Conservation (phyloP, 78 protist genomes). For the slime mould (Dictyostelium discoideum) region dicty_2.7 NC_007091.3:964501-965000, state of each 20-base stretch:
- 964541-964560: not conserved
- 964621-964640: slow-evolving; percentile 38
- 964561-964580: not conserved
- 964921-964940: slow-evolving; percentile 67
- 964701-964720: slow-evolving; percentile 42
- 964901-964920: slow-evolving; percentile 62
- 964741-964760: slow-evolving; percentile 50
- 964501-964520: not conserved
- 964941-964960: slow-evolving; percentile 20
- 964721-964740: slow-evolving; percentile 50
- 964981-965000: slow-evolving; percentile 37
- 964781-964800: slow-evolving; percentile 34
- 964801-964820: slow-evolving; percentile 18
- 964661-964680: slow-evolving; percentile 71
- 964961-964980: slow-evolving; percentile 24
- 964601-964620: slow-evolving; percentile 33
- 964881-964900: slow-evolving; percentile 56
- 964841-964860: slow-evolving; percentile 48
- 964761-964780: slow-evolving; percentile 75
- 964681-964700: not conserved
- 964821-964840: slow-evolving; percentile 59
- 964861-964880: slow-evolving; percentile 67
- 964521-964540: not conserved
- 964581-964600: not conserved
- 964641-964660: slow-evolving; percentile 78